phyloP scores from a whole-genome alignment of 345 rosid genomes.

The Sapria himalayana region DNA sequence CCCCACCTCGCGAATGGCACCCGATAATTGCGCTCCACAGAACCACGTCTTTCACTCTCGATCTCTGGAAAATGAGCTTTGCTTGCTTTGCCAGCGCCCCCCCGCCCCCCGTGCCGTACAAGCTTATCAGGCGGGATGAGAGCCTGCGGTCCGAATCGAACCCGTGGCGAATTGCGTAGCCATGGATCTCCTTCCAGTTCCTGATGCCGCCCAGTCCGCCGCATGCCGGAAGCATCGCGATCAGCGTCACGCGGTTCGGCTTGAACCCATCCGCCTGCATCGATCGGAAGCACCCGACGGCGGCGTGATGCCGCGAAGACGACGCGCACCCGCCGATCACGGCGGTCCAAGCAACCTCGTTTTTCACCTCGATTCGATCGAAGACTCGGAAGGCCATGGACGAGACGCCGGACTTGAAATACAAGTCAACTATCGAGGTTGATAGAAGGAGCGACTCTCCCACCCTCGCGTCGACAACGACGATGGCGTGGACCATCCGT shows the following conservation, averaged over 20 bases:
- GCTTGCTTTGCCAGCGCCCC: conserved; percentile 28
- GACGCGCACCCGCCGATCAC: conserved; percentile 59
- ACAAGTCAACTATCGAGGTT: conserved; percentile 47
- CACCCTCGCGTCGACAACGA: conserved; percentile 19
- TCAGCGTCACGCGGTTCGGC: conserved; percentile 29
- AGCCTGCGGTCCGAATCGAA: conserved; percentile 33
- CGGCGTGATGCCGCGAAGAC: conserved; percentile 26
- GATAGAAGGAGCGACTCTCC: conserved; percentile 19
- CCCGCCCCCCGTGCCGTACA: conserved; percentile 58
- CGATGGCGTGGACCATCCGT: conserved; percentile 31
- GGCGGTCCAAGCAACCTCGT: conserved; percentile 53
- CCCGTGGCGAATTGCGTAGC: conserved; percentile 26
- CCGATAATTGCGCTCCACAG: conserved; percentile 66
- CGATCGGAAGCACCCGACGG: conserved; percentile 26
- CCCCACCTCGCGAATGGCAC: conserved; percentile 39
- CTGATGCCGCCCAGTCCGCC: conserved; percentile 33
- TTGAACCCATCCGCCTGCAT: conserved; percentile 31
- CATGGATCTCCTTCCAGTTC: conserved; percentile 33
- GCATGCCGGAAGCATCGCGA: conserved; percentile 47
- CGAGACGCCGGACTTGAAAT: conserved; percentile 36
- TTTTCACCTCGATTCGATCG: conserved; percentile 22
- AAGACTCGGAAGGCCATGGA: conserved; percentile 30
- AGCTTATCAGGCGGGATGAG: conserved; percentile 72
- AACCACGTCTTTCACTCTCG: conserved; percentile 29
- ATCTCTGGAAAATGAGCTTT: conserved; percentile 29